phyloP scores from a whole-genome alignment of 2,329 filamentous ascomycete species.

The Aspergillus phoenicis region DNA sequence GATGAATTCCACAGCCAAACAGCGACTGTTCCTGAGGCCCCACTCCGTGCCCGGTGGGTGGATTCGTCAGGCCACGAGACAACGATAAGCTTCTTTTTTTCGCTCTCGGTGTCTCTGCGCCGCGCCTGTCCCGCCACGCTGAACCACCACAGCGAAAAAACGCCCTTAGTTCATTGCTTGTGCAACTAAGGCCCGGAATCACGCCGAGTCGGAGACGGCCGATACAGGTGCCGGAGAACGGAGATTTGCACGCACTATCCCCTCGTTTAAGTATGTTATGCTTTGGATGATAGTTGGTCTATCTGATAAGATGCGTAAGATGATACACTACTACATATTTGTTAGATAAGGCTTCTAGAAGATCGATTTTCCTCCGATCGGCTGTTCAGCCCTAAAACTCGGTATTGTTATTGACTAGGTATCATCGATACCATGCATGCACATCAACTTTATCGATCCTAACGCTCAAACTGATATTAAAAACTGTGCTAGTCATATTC shows the following conservation, averaged over 20 bases:
- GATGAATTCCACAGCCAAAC: no score
- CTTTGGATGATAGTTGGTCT: not conserved
- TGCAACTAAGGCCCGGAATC: not conserved
- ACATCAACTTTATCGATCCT: no score
- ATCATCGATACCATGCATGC: no score
- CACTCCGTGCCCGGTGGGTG: not conserved
- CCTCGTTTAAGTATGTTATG: not conserved
- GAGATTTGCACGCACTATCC: not conserved
- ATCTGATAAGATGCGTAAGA: not conserved
- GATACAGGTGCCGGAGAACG: slow-evolving; percentile 2
- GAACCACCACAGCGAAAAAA: no score
- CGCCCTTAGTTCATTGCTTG: not conserved
- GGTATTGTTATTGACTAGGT: not conserved
- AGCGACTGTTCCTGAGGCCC: not conserved
- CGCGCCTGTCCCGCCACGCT: no score
- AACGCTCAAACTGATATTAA: no score
- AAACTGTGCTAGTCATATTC: not conserved
- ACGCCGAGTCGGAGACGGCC: slow-evolving; percentile 5
- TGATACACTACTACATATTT: not conserved
- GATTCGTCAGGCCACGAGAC: not conserved
- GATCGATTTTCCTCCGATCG: not conserved
- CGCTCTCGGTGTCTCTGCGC: not conserved
- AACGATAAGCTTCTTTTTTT: slow-evolving; percentile 9
- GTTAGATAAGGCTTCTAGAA: not conserved
- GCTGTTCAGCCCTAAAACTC: not conserved